Conservation (phyloP, 1,284 basidiomycete genomes). For the Puccinia hordei region DNA sequence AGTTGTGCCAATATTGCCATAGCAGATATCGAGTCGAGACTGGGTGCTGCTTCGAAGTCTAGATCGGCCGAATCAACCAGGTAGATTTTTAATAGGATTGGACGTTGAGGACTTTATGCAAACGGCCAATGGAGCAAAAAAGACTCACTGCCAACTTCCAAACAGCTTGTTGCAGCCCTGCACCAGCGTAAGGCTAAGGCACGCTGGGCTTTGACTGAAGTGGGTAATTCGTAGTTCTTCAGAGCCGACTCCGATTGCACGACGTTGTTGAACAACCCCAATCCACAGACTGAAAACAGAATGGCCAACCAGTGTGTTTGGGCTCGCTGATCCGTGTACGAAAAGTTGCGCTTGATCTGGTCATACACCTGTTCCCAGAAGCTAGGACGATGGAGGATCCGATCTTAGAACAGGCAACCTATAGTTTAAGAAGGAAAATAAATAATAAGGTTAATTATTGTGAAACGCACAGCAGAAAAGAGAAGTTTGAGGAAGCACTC, state of each 20-base stretch:
- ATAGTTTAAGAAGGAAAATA: too few relatives aligned
- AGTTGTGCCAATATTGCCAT: constrained; percentile 46
- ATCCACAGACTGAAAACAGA: constrained; percentile 45
- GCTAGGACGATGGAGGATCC: constrained; percentile 22
- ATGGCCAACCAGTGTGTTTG: constrained; percentile 44
- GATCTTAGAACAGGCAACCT: constrained; percentile 5
- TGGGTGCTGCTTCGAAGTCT: constrained; percentile 19
- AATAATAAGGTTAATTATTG: neutral
- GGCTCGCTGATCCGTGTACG: constrained; percentile 19
- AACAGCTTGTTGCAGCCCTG: constrained; percentile 29
- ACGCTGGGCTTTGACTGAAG: constrained; percentile 1
- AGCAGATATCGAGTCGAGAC: constrained; percentile 21
- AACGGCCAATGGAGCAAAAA: too few relatives aligned
- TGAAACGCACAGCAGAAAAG: neutral
- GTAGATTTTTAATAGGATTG: neutral
- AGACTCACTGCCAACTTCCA: constrained; percentile 28
- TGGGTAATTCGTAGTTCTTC: constrained; percentile 3
- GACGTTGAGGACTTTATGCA: neutral
- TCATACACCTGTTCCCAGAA: constrained; percentile 30
- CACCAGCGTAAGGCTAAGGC: constrained; percentile 42
- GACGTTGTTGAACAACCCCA: constrained; percentile 37
- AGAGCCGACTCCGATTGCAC: constrained; percentile 7
- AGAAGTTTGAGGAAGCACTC: neutral
- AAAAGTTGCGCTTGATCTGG: constrained; percentile 18
- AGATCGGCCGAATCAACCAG: neutral